Conservation (phyloP, 2,329 filamentous ascomycete genomes). For the Geosmithia morbida region DNA sequence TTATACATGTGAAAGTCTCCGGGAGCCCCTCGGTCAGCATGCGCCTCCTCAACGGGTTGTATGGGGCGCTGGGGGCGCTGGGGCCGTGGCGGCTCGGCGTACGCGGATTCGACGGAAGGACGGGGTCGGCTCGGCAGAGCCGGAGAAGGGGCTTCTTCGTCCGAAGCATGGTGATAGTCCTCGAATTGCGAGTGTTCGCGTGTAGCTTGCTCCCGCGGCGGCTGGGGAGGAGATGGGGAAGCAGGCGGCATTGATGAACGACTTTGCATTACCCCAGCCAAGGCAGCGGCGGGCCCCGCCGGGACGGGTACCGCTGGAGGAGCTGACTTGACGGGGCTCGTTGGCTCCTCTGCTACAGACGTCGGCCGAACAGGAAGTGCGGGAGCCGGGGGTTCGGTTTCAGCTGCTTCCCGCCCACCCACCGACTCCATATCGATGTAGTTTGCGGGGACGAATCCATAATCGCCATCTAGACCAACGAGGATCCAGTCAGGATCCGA, state of each 20-base stretch:
- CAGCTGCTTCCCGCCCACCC: constrained; percentile 22
- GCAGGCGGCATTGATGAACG: constrained; percentile 19
- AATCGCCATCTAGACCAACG: constrained; percentile 72
- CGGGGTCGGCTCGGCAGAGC: constrained; percentile 16
- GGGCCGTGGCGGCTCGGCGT: constrained; percentile 7
- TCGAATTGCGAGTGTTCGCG: constrained; percentile 1
- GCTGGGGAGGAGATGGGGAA: constrained; percentile 9
- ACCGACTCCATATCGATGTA: constrained; percentile 65
- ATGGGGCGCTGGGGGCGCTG: neutral
- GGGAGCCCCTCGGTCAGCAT: constrained; percentile 37
- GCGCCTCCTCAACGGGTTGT: constrained; percentile 13
- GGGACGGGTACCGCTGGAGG: constrained; percentile 7
- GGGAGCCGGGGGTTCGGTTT: constrained; percentile 20
- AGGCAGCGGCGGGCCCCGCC: constrained; percentile 33
- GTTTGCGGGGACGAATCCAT: constrained; percentile 88
- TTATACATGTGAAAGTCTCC: constrained; percentile 91
- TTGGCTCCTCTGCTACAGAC: constrained; percentile 16
- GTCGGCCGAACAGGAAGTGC: constrained; percentile 27
- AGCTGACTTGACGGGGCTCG: constrained; percentile 13
- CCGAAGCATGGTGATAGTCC: constrained; percentile 6
- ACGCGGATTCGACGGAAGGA: constrained; percentile 32
- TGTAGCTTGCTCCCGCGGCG: constrained; percentile 5
- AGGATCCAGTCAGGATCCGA: constrained; percentile 95
- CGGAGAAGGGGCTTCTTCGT: constrained; percentile 13
- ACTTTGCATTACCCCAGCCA: constrained; percentile 41